phyloP scores from a whole-genome alignment of 2,329 filamentous ascomycete genomes.

The Apiospora arundinis region DNA sequence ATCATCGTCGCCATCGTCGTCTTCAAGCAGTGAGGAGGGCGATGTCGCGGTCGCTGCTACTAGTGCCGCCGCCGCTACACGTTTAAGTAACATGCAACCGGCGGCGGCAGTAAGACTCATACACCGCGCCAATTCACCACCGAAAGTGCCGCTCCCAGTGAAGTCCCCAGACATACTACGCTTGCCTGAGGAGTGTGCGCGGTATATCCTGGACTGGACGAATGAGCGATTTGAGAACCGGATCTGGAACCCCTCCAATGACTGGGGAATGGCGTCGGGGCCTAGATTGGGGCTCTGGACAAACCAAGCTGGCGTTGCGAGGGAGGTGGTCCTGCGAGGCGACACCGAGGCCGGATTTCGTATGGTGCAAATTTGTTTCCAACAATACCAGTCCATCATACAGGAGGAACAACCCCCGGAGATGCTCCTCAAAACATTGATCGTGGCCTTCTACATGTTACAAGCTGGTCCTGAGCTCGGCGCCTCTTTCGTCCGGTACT shows the following conservation, averaged over 20 bases:
- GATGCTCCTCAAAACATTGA: constrained; percentile 20
- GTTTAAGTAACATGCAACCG: neutral
- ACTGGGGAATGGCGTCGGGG: neutral
- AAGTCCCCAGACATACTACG: neutral
- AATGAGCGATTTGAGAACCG: constrained; percentile 17
- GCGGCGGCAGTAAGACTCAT: neutral
- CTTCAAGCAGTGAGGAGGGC: neutral
- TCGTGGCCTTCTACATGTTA: constrained; percentile 21
- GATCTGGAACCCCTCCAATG: constrained; percentile 9
- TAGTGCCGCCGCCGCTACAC: neutral
- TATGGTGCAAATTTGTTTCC: constrained; percentile 22
- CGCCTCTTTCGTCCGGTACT: constrained; percentile 16
- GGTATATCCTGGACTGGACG: constrained; percentile 16
- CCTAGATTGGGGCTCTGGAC: constrained; percentile 9
- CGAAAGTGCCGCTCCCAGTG: neutral
- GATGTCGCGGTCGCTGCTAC: neutral
- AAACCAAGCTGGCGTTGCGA: constrained; percentile 18
- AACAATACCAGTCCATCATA: constrained; percentile 20
- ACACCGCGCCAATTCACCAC: constrained; percentile 3
- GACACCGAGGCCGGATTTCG: constrained; percentile 20
- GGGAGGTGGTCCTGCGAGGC: constrained; percentile 21
- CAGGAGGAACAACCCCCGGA: constrained; percentile 12
- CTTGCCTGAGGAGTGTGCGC: constrained; percentile 22
- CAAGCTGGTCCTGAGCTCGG: constrained; percentile 20
- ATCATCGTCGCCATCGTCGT: neutral